Base-by-base conservation (phyloP, 768 basidiomycete species). In the Harrya chromipes region DNA sequence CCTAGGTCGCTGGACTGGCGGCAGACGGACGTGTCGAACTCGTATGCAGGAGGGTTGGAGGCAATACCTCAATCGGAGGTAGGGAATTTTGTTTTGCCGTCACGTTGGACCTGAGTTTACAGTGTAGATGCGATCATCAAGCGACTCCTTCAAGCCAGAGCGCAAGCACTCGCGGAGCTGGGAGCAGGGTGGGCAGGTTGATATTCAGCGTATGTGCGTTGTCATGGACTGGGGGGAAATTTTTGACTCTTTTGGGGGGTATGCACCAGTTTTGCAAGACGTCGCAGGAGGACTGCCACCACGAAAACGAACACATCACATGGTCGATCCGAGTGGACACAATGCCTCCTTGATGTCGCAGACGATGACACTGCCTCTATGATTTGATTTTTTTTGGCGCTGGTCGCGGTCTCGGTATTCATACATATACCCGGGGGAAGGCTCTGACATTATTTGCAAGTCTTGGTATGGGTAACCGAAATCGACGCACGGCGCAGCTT, bases 241-340 rank as follows among this genome's bases (percentile, higher is more conserved):
- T 50, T 42, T 45, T 56, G 39, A 57, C 48, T 37, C 40, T 24
- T 49, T 41, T 50, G 33, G 50, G 26, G 26, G 33, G 14, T 14
- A 16, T 7, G 23, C 33, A 20, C 20, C 26, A 66, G 66, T 66
- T 23, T 47, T 70, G 41, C 72, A 81, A 69, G 80, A 82, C 55
- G 71, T 82, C 54, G 65, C 78, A 51, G 72, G 71, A 52, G 72
- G 71, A 36, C 61, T 82, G 40, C 81, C 83, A 16, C 63, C 71
- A 19, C 75, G 84, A 61, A 85, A 85, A 68, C 79, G 84, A 47
- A 69, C 77, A 19, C 84, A 85, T 65, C 82, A 84, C 62, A 78
- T 84, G 74, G 80, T 83, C 68, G 72, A 83, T 62, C 66, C 63
- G 72, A 81, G 57, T 65, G 79, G 72, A 46, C 68, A 72, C 60